Conservation (phyloP, 208 protist genomes). For the Trypanosoma brucei region DNA sequence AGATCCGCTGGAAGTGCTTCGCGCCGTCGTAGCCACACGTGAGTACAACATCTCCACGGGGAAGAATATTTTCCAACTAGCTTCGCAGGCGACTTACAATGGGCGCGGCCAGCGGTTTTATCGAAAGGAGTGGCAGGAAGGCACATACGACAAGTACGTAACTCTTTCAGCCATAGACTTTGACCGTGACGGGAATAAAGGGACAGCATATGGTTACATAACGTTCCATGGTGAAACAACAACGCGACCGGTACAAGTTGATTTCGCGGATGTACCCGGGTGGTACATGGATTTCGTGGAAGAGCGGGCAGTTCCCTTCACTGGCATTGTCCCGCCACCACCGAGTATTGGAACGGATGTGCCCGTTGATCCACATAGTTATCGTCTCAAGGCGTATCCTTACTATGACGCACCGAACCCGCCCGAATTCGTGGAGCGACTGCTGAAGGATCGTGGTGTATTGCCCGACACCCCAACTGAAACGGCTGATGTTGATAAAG, state of each 20-base stretch:
- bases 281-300: constrained; percentile 70
- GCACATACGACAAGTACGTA: constrained; percentile 87
- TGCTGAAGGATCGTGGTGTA: constrained; percentile 85
- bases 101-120: constrained; percentile 76
- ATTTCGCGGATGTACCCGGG: constrained; percentile 66
- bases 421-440: constrained; percentile 75
- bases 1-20: constrained; percentile 81
- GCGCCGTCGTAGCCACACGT: constrained; percentile 64
- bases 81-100: constrained; percentile 58
- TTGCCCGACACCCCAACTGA: constrained; percentile 70
- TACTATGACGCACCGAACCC: constrained; percentile 89
- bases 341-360: constrained; percentile 84
- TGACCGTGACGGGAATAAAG: constrained; percentile 63
- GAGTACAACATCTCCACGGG: constrained; percentile 85
- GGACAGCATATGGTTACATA: constrained; percentile 82
- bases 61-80: constrained; percentile 83
- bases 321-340: constrained; percentile 60
- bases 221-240: constrained; percentile 88
- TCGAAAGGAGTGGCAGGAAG: constrained; percentile 84
- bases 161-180: constrained; percentile 82
- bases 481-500: constrained; percentile 17
- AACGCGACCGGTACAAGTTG: constrained; percentile 66
- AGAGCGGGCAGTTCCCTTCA: constrained; percentile 53
- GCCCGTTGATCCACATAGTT: constrained; percentile 58
- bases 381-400: constrained; percentile 79